These are phyloP conservation scores for Clonostachys byssicola DNA, from an alignment of 2,329 filamentous ascomycete genomes.

Conservation along the genomic window DNA sequence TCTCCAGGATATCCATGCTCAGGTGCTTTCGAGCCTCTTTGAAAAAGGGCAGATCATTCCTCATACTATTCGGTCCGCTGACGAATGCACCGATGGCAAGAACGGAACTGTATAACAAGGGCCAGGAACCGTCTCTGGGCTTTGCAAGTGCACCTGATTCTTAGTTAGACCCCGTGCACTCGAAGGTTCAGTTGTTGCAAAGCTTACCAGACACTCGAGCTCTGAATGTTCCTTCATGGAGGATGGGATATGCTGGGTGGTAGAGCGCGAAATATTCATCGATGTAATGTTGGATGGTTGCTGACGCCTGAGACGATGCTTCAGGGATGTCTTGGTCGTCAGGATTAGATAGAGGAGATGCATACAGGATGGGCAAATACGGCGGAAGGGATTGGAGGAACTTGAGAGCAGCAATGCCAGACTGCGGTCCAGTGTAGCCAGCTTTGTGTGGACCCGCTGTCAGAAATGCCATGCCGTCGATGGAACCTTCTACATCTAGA, in stretches of 20 bases:
- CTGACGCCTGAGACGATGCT: not conserved
- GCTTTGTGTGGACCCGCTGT: constrained; percentile 5
- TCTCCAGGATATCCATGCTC: constrained; percentile 32
- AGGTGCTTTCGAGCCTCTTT: constrained; percentile 16
- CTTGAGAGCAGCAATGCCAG: constrained; percentile 8
- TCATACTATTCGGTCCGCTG: constrained; percentile 6
- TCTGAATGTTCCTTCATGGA: constrained; percentile 41
- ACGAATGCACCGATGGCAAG: constrained; percentile 24
- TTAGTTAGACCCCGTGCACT: not conserved
- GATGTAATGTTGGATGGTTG: constrained; percentile 13
- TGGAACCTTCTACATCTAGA: constrained; percentile 21
- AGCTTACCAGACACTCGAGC: constrained; percentile 10
- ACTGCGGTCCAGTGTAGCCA: constrained; percentile 9
- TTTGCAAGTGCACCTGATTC: constrained; percentile 8
- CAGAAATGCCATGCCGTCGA: constrained; percentile 9
- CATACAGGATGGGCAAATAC: constrained; percentile 3
- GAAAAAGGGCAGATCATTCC: constrained; percentile 11
- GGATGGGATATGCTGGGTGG: constrained; percentile 38
- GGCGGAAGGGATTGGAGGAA: constrained; percentile 7
- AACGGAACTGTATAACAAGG: constrained; percentile 16
- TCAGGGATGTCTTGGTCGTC: constrained; percentile 2
- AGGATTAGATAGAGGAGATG: constrained; percentile 1
- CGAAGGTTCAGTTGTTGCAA: not conserved
- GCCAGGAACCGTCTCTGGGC: constrained; percentile 12
- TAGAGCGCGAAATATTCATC: constrained; percentile 38